These are phyloP conservation scores for Zygoascus sp. DNA, from an alignment of 1,139 yeast genomes.

Conservation along the genomic window DNA sequence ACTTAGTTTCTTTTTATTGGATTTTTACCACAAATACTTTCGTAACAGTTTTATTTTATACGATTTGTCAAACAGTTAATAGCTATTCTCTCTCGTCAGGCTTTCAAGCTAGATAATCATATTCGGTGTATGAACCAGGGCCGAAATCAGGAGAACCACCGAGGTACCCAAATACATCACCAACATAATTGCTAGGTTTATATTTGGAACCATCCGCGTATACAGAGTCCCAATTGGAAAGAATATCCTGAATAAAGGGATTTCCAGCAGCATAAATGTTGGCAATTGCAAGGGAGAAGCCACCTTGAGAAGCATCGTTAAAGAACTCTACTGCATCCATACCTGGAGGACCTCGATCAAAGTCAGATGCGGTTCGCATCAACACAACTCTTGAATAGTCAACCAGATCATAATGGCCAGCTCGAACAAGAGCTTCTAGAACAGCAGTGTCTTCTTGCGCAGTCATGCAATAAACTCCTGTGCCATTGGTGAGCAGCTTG, in stretches of 20 bases:
- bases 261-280: slow-evolving; percentile 53
- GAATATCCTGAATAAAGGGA: slow-evolving; percentile 52
- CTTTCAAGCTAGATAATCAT: slow-evolving; percentile 4
- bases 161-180: slow-evolving; percentile 54
- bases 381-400: slow-evolving; percentile 56
- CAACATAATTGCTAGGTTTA: slow-evolving; percentile 51
- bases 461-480: slow-evolving; percentile 57
- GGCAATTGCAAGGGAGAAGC: slow-evolving; percentile 45
- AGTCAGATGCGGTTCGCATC: slow-evolving; percentile 62
- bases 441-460: slow-evolving; percentile 70
- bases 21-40: too few species aligned
- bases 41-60: too few species aligned
- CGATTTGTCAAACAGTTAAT: background rate
- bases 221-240: slow-evolving; percentile 48
- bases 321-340: slow-evolving; percentile 48
- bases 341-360: slow-evolving; percentile 52
- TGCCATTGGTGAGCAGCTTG: slow-evolving; percentile 51
- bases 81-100: background rate
- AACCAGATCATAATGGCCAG: slow-evolving; percentile 50
- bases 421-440: slow-evolving; percentile 55
- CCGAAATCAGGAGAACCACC: slow-evolving; percentile 36
- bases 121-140: slow-evolving; percentile 14
- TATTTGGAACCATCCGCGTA: slow-evolving; percentile 41
- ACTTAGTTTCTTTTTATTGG: background rate
- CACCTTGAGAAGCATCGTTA: slow-evolving; percentile 50